Percentiles rank a stretch among this genome's conserved stretches.
phyloP scores from a whole-genome alignment of 2,329 filamentous ascomycete species.

The Colletotrichum sp. region DNA sequence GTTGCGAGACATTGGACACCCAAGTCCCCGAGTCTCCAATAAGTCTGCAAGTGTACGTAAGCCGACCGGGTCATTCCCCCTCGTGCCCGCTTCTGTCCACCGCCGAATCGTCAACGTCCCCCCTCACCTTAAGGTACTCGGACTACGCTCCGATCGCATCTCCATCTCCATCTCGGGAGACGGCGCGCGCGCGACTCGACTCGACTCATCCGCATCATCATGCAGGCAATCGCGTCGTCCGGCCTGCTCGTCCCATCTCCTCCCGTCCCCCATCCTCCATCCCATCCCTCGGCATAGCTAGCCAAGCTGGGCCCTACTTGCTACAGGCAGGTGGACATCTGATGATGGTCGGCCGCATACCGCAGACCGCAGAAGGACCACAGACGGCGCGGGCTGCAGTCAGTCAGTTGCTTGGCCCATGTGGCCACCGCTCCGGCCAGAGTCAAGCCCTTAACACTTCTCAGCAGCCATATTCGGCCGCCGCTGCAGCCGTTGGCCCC shows the following conservation, averaged over 20 bases:
- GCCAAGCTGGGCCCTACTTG: neutral
- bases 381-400: neutral
- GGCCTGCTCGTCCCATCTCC: neutral
- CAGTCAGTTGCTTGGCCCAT: conserved; percentile 10
- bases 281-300: neutral
- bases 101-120: neutral
- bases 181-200: conserved; percentile 2
- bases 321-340: neutral
- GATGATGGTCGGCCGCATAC: neutral
- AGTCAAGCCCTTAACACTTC: conserved; percentile 6
- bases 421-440: conserved; percentile 7
- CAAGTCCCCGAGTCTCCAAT: neutral
- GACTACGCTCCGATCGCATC: conserved; percentile 21
- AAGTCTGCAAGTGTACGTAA: neutral
- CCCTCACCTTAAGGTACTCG: neutral
- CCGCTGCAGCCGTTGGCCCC: conserved; percentile 16
- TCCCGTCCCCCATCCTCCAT: neutral
- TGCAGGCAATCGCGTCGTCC: conserved; percentile 7
- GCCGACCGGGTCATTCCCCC: neutral
- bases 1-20: neutral
- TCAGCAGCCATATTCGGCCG: conserved; percentile 18
- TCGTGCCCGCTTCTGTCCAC: conserved; percentile 3
- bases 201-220: conserved; percentile 5
- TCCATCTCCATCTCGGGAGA: conserved; percentile 7
- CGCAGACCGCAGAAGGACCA: neutral